These are phyloP conservation scores for Ceratobasidium sp. DNA, from an alignment of 1,284 basidiomycete genomes.

Conservation along the genomic window DNA sequence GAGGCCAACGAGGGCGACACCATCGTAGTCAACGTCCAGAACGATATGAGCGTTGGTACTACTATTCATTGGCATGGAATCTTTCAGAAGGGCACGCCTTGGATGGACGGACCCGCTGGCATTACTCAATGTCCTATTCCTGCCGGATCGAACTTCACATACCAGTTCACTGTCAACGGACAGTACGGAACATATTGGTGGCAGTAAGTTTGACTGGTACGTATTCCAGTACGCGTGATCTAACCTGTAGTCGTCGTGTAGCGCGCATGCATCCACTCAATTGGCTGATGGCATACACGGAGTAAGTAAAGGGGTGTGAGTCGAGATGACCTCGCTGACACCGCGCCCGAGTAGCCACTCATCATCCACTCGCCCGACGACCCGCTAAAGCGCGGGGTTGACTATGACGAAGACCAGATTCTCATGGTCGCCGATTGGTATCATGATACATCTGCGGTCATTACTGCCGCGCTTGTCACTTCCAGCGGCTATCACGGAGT, in stretches of 20 bases:
- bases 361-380: conserved; percentile 48
- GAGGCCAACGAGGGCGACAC: too few relatives aligned
- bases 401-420: conserved; percentile 46
- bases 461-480: conserved; percentile 35
- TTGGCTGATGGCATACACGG: conserved; percentile 49
- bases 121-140: conserved; percentile 52
- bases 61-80: too few relatives aligned
- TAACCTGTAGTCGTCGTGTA: neutral
- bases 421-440: conserved; percentile 44
- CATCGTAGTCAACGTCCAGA: too few relatives aligned
- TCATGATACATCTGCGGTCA: conserved; percentile 44
- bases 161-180: conserved; percentile 47
- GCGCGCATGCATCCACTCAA: conserved; percentile 45
- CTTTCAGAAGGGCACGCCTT: conserved; percentile 46
- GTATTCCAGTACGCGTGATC: neutral
- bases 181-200: too few relatives aligned
- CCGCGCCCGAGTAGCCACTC: conserved; percentile 39
- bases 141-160: conserved; percentile 48
- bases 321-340: conserved; percentile 38
- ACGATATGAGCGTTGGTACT: too few relatives aligned
- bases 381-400: conserved; percentile 47
- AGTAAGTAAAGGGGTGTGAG: conserved; percentile 42
- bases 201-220: neutral
- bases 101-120: conserved; percentile 47
- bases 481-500: conserved; percentile 27